Percentiles rank a stretch among this genome's conserved stretches.
Evolutionary conservation across 129 eudicot genomes (phyloP).

Genomic region (Artemisia annua): DNA sequence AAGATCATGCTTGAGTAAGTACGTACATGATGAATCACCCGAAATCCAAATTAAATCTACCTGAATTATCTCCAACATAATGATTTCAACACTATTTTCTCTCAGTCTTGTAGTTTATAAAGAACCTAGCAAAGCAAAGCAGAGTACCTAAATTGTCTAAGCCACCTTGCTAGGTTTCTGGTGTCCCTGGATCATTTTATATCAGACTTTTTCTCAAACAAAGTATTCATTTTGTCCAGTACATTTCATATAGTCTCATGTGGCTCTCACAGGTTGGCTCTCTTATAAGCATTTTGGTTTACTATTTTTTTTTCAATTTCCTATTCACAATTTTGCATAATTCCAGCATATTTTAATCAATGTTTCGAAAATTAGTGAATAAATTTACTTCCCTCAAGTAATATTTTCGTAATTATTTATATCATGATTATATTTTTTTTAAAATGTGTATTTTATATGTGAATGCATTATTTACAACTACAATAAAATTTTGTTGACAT

Average conservation of each 20-base stretch:
- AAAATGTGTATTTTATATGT: too few species aligned
- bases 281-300: not conserved
- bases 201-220: slow-evolving; percentile 44
- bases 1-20: slow-evolving; percentile 26
- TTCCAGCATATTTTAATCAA: too few species aligned
- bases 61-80: slow-evolving; percentile 77
- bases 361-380: too few species aligned
- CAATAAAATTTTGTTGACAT: too few species aligned
- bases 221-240: slow-evolving; percentile 60
- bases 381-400: too few species aligned
- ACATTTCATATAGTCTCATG: slow-evolving; percentile 37
- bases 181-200: slow-evolving; percentile 69
- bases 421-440: too few species aligned
- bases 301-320: too few species aligned
- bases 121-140: slow-evolving; percentile 28
- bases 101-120: slow-evolving; percentile 41
- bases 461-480: too few species aligned
- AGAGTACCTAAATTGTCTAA: slow-evolving; percentile 16
- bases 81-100: slow-evolving; percentile 72
- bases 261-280: too few species aligned
- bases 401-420: too few species aligned
- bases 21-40: slow-evolving; percentile 32
- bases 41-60: slow-evolving; percentile 44
- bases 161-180: slow-evolving; percentile 21
- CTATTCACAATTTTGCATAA: too few species aligned